A percentile compares a stretch with the other conserved stretches of the same genome.
Evolutionary conservation across 257 asterid genomes (phyloP).

Genomic region (Jacaranda mimosifolia): DNA sequence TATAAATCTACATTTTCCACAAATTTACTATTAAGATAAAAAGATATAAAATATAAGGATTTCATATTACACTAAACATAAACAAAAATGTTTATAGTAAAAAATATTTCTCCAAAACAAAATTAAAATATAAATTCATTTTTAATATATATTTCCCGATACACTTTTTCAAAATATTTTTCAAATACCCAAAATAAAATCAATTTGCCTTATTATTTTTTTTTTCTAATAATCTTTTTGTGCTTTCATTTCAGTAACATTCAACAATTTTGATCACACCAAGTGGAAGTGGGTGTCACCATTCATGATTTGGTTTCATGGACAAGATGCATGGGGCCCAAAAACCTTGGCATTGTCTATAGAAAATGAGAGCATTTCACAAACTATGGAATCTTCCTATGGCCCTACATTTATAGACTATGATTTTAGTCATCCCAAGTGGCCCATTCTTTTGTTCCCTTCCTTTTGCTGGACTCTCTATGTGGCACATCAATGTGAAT

Average conservation of each 20-base stretch:
- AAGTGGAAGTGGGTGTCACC: constrained; percentile 31
- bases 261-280: constrained; percentile 10
- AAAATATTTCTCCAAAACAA: no score
- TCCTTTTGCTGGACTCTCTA: background rate
- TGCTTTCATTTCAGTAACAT: background rate
- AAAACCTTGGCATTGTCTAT: background rate
- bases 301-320: constrained; percentile 20
- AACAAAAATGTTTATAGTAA: no score
- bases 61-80: no score
- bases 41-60: no score
- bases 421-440: constrained; percentile 1
- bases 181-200: no score
- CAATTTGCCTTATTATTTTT: no score
- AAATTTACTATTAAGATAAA: no score
- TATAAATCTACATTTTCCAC: no score
- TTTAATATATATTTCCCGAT: no score
- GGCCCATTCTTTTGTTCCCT: background rate
- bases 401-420: background rate
- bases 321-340: constrained; percentile 29
- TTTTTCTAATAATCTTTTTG: background rate
- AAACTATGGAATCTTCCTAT: constrained; percentile 31
- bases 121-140: no score
- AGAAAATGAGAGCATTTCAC: constrained; percentile 13
- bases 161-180: no score
- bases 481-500: constrained; percentile 3